These are phyloP conservation scores for Diospyros kaki DNA, from an alignment of 148 eudicot genomes.

Conservation along the genomic window DNA sequence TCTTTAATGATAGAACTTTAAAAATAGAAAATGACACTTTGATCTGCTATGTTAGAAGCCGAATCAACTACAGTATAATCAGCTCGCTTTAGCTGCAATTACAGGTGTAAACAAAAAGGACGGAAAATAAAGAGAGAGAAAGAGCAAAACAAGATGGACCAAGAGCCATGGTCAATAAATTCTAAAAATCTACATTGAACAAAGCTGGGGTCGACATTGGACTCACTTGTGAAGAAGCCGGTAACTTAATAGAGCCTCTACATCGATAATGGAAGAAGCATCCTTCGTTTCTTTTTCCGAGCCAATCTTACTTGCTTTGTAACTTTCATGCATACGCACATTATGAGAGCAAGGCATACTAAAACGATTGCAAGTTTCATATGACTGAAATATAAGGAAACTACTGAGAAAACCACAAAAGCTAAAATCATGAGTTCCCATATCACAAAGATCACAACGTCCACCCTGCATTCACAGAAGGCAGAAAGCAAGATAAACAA, in stretches of 20 bases:
- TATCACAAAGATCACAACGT: conserved; percentile 83
- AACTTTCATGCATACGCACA: conserved; percentile 83
- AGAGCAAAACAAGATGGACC: conserved; percentile 1
- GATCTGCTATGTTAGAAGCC: not conserved
- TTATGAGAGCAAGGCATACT: conserved; percentile 52
- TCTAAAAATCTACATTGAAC: conserved; percentile 10
- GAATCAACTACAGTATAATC: conserved; percentile 13
- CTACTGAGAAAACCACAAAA: conserved; percentile 80
- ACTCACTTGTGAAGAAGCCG: not conserved
- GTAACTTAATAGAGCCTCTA: conserved; percentile 18
- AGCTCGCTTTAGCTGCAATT: conserved; percentile 18
- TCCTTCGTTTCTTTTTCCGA: conserved; percentile 94
- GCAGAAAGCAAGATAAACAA: conserved; percentile 1
- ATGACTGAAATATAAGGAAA: conserved; percentile 83
- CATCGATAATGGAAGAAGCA: conserved; percentile 99
- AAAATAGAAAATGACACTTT: too few relatives aligned
- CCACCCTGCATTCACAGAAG: conserved; percentile 71
- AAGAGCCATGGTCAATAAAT: conserved; percentile 18
- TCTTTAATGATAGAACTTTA: too few relatives aligned
- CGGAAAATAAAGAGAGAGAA: not conserved
- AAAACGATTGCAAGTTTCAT: conserved; percentile 71
- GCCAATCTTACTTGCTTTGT: conserved; percentile 85
- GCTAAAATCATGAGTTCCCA: conserved; percentile 96
- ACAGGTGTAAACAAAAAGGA: conserved; percentile 14
- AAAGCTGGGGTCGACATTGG: not conserved